Conservation (phyloP, 2,329 filamentous ascomycete species). For the Talaromyces sp. region DNA sequence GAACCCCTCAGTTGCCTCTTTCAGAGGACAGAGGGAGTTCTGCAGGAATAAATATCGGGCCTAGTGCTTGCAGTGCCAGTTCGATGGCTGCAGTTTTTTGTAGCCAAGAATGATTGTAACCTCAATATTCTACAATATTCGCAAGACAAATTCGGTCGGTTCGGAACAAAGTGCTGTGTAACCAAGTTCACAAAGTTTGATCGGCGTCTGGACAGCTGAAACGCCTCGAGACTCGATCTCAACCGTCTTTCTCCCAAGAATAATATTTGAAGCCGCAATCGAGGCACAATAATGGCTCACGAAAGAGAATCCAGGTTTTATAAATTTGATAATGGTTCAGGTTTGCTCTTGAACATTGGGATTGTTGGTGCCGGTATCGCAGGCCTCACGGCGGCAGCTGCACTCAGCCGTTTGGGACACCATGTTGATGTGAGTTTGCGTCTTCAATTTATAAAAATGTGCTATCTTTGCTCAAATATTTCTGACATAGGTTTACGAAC, state of each 20-base stretch:
- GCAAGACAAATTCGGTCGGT: neutral
- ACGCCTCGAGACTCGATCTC: neutral
- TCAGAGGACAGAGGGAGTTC: neutral
- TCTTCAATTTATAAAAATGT: neutral
- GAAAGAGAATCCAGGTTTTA: neutral
- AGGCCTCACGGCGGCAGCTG: constrained; percentile 39
- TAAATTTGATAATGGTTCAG: neutral
- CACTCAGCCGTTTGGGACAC: constrained; percentile 50
- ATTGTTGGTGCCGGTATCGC: constrained; percentile 32
- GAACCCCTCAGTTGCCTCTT: neutral
- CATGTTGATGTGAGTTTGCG: constrained; percentile 24
- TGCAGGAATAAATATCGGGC: neutral
- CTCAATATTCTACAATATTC: neutral
- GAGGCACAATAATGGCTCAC: neutral
- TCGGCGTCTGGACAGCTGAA: neutral
- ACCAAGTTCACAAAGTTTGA: neutral
- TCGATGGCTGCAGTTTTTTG: neutral
- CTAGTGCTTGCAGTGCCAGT: neutral
- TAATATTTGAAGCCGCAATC: neutral
- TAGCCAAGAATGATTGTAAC: neutral
- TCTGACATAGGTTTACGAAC: constrained; percentile 44
- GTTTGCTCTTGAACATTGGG: constrained; percentile 19
- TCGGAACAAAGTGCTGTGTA: neutral
- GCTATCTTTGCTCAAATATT: neutral
- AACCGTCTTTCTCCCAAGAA: neutral